phyloP scores from a whole-genome alignment of 164 flowering plant genomes.

The Amborella trichopoda region DNA sequence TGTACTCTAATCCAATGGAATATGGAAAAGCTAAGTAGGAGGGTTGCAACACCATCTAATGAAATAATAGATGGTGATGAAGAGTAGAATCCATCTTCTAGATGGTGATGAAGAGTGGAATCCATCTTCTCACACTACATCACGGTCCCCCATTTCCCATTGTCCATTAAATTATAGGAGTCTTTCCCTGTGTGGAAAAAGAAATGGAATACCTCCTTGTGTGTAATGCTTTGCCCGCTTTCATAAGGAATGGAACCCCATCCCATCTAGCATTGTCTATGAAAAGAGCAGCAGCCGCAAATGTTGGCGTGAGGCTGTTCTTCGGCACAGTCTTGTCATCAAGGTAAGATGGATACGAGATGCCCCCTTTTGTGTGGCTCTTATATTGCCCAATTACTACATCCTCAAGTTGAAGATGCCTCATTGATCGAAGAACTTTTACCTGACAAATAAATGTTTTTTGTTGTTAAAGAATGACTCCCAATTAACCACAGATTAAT shows the following conservation, averaged over 20 bases:
- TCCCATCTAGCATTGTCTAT: conserved; percentile 98
- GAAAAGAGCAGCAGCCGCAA: conserved; percentile 94
- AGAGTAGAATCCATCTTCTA: no score
- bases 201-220: conserved; percentile 36
- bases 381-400: conserved; percentile 85
- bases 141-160: no score
- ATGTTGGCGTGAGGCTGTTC: conserved; percentile 78
- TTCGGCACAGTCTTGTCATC: conserved; percentile 88
- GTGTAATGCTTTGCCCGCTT: conserved; percentile 94
- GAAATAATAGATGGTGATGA: no score
- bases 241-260: conserved; percentile 95
- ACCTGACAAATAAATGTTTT: conserved; percentile 44
- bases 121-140: no score
- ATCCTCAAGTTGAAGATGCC: conserved; percentile 55
- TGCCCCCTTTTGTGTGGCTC: conserved; percentile 69
- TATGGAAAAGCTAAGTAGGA: no score
- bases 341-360: conserved; percentile 65
- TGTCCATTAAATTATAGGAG: no score
- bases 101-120: no score
- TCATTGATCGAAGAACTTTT: conserved; percentile 90
- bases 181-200: no score
- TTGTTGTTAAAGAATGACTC: no score
- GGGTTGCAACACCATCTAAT: no score
- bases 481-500: no score
- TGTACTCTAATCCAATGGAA: no score